Percentiles rank a stretch among this genome's conserved stretches.
Evolutionary conservation across 148 eudicot genomes (phyloP).

Genomic region (Vaccinium myrtillus): DNA sequence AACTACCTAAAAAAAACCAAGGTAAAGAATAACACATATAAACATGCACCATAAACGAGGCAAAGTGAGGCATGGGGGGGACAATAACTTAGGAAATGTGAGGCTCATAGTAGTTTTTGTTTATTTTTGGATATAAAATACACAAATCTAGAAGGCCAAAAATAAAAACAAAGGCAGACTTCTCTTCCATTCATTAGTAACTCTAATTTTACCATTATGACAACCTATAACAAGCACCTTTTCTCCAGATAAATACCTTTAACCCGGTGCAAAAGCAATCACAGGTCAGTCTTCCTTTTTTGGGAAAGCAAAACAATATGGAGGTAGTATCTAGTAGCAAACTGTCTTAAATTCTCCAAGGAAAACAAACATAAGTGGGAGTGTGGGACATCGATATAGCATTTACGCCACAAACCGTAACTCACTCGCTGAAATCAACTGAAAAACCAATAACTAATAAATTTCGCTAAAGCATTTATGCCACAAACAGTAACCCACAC

Average conservation of each 20-base stretch:
- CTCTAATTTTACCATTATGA: background rate
- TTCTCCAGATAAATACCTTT: background rate
- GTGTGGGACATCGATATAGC: background rate
- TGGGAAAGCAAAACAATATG: background rate
- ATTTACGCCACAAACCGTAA: background rate
- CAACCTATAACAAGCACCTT: background rate
- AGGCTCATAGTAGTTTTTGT: background rate
- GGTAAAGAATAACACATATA: background rate
- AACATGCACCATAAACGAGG: background rate
- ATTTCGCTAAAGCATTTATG: background rate
- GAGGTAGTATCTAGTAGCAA: slow-evolving; percentile 5
- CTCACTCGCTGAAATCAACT: background rate
- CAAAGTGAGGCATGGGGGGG: background rate
- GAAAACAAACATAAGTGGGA: background rate
- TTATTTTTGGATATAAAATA: background rate
- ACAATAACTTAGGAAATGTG: background rate
- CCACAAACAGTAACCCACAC: background rate
- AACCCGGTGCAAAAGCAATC: background rate
- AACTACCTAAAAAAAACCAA: slow-evolving; percentile 49
- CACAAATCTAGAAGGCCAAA: background rate
- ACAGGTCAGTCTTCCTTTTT: background rate
- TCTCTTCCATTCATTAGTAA: background rate
- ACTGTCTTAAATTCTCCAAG: background rate
- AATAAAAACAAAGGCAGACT: background rate
- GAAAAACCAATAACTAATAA: background rate